Conservation (phyloP, 78 protist species). For the Cyanophora paradoxa region DNA sequence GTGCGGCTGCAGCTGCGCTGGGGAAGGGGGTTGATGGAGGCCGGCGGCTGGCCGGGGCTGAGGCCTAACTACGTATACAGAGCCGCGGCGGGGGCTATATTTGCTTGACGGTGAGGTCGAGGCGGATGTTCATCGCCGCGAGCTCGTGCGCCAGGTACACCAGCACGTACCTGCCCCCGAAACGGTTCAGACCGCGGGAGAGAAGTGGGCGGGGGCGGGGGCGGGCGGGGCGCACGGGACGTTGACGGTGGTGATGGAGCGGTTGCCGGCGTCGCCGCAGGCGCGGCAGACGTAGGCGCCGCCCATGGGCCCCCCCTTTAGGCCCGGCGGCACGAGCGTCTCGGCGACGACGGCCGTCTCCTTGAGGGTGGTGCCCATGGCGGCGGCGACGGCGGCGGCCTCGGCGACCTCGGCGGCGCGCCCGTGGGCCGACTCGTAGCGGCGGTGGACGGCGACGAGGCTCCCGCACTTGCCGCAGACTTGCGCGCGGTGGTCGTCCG, state of each 20-base stretch:
- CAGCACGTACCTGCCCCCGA: constrained; percentile 73
- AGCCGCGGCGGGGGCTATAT: constrained; percentile 1
- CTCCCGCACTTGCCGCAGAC: neutral
- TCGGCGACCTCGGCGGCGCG: no score
- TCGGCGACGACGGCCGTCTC: no score
- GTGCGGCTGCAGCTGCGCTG: no score
- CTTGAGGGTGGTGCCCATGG: no score
- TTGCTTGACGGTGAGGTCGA: neutral
- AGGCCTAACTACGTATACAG: no score
- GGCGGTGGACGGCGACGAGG: constrained; percentile 1
- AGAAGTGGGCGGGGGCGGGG: no score
- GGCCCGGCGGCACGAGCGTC: neutral
- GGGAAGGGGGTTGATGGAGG: no score
- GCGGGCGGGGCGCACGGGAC: no score
- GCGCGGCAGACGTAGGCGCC: constrained; percentile 13
- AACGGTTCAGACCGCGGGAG: no score
- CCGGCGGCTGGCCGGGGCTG: no score
- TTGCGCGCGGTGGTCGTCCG: no score
- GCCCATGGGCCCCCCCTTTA: neutral
- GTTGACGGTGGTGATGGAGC: constrained; percentile 58
- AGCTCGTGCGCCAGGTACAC: constrained; percentile 79
- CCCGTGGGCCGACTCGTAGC: neutral
- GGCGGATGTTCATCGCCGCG: constrained; percentile 68
- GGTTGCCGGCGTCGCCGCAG: constrained; percentile 3
- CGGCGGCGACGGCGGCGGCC: no score